Evolutionary conservation across 768 basidiomycete genomes (phyloP).

Genomic region (Xerocomellus dryophilus): DNA sequence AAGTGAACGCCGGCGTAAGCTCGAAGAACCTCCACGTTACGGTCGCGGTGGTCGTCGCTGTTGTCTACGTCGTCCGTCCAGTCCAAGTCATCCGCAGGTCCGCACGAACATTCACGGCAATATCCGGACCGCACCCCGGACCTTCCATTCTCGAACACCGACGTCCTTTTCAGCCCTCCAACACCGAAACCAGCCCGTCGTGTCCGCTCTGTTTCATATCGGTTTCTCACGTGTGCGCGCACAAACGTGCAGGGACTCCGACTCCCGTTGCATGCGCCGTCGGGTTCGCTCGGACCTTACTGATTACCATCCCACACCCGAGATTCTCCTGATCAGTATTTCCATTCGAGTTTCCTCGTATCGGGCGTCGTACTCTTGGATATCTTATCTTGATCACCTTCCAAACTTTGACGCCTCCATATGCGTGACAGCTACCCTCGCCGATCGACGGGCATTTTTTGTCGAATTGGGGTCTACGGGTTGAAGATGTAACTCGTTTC

Average conservation of each 20-base stretch:
- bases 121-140: constrained; percentile 11
- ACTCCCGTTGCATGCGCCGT: background rate
- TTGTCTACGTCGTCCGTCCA: background rate
- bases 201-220: background rate
- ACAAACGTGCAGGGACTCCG: constrained; percentile 14
- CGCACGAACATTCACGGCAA: constrained; percentile 12
- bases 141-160: constrained; percentile 18
- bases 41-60: constrained; percentile 1
- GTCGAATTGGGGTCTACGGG: too few relatives aligned
- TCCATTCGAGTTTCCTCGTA: background rate
- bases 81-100: background rate
- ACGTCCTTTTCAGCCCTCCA: constrained; percentile 1
- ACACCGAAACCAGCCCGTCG: constrained; percentile 12
- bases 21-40: background rate
- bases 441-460: background rate
- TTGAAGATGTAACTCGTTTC: background rate
- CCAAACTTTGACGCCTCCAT: background rate
- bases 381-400: background rate
- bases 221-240: background rate
- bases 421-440: background rate
- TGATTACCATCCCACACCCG: constrained; percentile 8
- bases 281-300: constrained; percentile 12
- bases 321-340: constrained; percentile 9
- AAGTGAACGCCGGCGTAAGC: background rate
- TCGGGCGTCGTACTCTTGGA: background rate